A percentile compares a stretch with the other conserved stretches of the same genome.
Evolutionary conservation across 2,329 filamentous ascomycete genomes (phyloP).

Genomic region (Pezicula rhizophila): DNA sequence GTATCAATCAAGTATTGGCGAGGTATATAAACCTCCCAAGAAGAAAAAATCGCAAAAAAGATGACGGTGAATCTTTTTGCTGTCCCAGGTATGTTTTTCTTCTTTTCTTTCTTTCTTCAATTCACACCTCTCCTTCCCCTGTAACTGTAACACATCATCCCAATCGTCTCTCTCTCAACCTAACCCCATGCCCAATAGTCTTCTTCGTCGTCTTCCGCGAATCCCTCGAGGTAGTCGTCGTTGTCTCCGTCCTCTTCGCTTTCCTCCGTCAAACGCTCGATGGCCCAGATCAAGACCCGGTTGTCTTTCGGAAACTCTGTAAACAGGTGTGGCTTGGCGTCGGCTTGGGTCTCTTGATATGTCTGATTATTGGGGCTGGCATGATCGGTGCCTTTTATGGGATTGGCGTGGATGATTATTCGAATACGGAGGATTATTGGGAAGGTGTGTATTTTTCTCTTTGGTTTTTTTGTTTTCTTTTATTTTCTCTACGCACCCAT

Average conservation of each 20-base stretch:
- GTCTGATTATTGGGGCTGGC: conserved; percentile 46
- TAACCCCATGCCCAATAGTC: conserved; percentile 32
- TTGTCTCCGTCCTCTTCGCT: conserved; percentile 73
- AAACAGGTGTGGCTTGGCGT: conserved; percentile 57
- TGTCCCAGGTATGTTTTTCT: conserved; percentile 52
- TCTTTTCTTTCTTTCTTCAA: conserved; percentile 29
- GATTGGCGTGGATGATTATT: conserved; percentile 59
- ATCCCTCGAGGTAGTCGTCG: conserved; percentile 71
- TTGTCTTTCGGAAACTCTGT: conserved; percentile 59
- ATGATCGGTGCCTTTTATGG: conserved; percentile 57
- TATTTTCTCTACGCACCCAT: no score
- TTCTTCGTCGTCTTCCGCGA: conserved; percentile 87
- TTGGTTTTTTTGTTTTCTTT: no score
- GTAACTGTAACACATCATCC: no score
- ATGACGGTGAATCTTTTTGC: conserved; percentile 56
- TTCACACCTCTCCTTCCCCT: no score
- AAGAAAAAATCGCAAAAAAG: conserved; percentile 10
- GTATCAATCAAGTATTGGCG: no score
- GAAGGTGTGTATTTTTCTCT: conserved; percentile 34
- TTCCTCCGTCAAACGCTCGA: conserved; percentile 73
- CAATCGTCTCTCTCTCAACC: background rate
- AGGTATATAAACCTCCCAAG: no score
- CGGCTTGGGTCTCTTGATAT: conserved; percentile 46
- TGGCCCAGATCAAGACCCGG: conserved; percentile 52
- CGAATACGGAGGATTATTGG: conserved; percentile 64